Conservation (phyloP, 1,284 basidiomycete genomes). For the Leccinum fallax region DNA sequence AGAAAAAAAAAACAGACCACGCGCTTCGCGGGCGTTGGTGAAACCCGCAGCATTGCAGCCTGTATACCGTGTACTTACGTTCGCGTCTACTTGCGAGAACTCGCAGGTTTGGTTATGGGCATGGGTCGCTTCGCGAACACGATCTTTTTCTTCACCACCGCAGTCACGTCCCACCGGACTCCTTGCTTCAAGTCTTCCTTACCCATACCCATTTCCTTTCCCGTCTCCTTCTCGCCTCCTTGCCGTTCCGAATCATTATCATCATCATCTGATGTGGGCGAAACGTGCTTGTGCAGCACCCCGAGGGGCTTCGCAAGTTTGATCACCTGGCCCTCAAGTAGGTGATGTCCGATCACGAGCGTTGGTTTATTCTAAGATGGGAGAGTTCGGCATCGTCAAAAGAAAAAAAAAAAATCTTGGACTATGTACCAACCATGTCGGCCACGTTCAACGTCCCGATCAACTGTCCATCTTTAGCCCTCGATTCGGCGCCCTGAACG, state of each 20-base stretch:
- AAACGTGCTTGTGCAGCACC: slow-evolving; percentile 49
- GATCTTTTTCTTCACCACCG: slow-evolving; percentile 76
- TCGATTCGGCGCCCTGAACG: slow-evolving; percentile 52
- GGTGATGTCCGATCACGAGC: slow-evolving; percentile 82
- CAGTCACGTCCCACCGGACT: slow-evolving; percentile 49
- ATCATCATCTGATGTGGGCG: background rate
- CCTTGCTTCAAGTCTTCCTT: background rate
- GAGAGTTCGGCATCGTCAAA: background rate
- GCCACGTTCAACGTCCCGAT: slow-evolving; percentile 65
- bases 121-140: slow-evolving; percentile 78
- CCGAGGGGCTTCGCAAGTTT: slow-evolving; percentile 78
- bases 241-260: background rate
- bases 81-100: background rate
- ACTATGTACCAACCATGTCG: slow-evolving; percentile 44
- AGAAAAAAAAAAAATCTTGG: background rate
- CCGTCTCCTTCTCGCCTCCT: slow-evolving; percentile 3
- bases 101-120: slow-evolving; percentile 47
- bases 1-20: background rate
- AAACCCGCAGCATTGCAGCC: too few relatives aligned
- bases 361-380: slow-evolving; percentile 69
- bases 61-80: background rate
- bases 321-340: slow-evolving; percentile 86
- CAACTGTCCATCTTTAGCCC: slow-evolving; percentile 55
- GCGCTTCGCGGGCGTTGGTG: background rate
- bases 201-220: slow-evolving; percentile 1